These are phyloP conservation scores for Botrytis pseudocinerea DNA, from an alignment of 2,329 filamentous ascomycete species.

Conservation along the genomic window DNA sequence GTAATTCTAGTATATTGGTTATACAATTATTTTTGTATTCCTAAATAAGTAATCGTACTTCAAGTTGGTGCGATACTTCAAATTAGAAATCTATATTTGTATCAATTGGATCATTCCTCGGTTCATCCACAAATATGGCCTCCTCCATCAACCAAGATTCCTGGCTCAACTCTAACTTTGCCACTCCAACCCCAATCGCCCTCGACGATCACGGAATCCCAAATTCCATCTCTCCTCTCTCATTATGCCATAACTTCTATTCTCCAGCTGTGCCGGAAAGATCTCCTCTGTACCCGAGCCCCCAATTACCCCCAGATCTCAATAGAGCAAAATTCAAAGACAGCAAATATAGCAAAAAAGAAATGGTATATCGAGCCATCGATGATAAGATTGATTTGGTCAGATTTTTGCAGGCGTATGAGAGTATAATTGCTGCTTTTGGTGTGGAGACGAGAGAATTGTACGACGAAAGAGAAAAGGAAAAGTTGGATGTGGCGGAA, in stretches of 20 bases:
- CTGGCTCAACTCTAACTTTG: background rate
- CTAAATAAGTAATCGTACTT: background rate
- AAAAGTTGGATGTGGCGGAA: background rate
- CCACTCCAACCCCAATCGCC: background rate
- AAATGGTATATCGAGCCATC: slow-evolving; percentile 16
- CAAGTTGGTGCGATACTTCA: background rate
- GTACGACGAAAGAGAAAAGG: background rate
- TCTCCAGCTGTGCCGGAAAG: background rate
- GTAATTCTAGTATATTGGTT: background rate
- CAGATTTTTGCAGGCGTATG: slow-evolving; percentile 16
- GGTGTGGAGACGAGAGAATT: background rate
- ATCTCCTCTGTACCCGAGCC: too few relatives aligned
- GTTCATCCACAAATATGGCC: background rate
- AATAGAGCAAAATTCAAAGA: too few relatives aligned
- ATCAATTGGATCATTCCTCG: background rate
- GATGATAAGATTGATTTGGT: slow-evolving; percentile 12
- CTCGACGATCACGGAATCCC: background rate
- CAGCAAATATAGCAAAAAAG: background rate
- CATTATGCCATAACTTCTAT: background rate
- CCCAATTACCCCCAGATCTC: too few relatives aligned
- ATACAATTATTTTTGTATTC: background rate
- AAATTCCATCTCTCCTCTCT: background rate
- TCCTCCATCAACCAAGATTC: background rate
- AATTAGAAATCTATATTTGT: background rate
- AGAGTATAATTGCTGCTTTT: slow-evolving; percentile 8